Conservation (phyloP, 2,329 filamentous ascomycete species). For the Hypoxylon sp. region DNA sequence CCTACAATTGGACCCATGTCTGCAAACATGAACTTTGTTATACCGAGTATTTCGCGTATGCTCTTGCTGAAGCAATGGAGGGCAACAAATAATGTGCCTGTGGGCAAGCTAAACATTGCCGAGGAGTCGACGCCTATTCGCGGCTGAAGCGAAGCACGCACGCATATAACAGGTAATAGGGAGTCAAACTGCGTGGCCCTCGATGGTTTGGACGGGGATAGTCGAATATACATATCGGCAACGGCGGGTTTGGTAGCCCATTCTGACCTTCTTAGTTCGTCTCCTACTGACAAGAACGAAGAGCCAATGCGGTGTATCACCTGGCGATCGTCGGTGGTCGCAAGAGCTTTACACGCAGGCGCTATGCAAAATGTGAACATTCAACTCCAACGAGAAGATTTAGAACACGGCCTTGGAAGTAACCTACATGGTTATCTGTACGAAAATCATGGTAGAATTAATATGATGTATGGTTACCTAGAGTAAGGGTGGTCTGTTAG, state of each 20-base stretch:
- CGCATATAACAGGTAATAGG: not conserved
- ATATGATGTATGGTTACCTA: constrained; percentile 10
- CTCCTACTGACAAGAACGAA: not conserved
- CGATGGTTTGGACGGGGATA: not conserved
- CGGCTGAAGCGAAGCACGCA: not conserved
- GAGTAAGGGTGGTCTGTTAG: constrained; percentile 15
- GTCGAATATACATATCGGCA: not conserved
- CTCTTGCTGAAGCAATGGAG: not conserved
- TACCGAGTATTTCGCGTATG: not conserved
- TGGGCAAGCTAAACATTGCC: not conserved
- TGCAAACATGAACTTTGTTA: not conserved
- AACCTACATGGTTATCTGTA: constrained; percentile 12
- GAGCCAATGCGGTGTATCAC: not conserved
- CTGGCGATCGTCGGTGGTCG: constrained; percentile 5
- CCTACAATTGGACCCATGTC: not conserved
- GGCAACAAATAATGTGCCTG: not conserved
- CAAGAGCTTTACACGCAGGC: not conserved
- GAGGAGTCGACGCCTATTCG: too few relatives aligned
- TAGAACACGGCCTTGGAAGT: not conserved
- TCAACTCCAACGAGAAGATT: not conserved
- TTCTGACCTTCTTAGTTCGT: not conserved
- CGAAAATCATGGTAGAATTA: not conserved
- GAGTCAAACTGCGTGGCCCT: not conserved
- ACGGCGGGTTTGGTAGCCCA: not conserved
- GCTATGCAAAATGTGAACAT: constrained; percentile 30